Evolutionary conservation across 1,284 basidiomycete species (phyloP).

Genomic region (Pholiota adiposa): DNA sequence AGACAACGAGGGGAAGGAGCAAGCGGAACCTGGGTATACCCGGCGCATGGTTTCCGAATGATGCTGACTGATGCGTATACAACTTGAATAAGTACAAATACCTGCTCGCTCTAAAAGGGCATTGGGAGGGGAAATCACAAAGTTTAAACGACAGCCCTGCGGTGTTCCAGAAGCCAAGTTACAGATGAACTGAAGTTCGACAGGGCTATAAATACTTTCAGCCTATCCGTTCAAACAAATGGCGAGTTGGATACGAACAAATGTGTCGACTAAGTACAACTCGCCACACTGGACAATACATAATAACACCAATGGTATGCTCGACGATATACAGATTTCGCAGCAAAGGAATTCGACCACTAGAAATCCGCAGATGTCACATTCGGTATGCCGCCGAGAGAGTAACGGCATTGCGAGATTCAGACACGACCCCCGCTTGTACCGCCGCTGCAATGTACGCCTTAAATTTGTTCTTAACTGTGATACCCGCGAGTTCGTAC

Average conservation of each 20-base stretch:
- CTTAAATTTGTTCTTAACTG: slow-evolving; percentile 12
- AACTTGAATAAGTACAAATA: not conserved
- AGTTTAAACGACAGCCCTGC: not conserved
- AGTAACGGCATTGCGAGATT: slow-evolving; percentile 7
- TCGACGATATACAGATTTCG: not conserved
- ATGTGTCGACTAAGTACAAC: too few relatives aligned
- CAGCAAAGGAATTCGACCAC: too few relatives aligned
- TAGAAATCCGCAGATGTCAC: not conserved
- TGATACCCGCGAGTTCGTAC: slow-evolving; percentile 11
- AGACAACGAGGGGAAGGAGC: slow-evolving; percentile 19
- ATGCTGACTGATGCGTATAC: too few relatives aligned
- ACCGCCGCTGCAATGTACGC: slow-evolving; percentile 23
- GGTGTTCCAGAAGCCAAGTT: not conserved
- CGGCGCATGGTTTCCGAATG: not conserved
- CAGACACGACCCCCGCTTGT: slow-evolving; percentile 19
- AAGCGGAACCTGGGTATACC: not conserved
- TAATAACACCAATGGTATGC: too few relatives aligned
- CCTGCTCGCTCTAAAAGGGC: not conserved
- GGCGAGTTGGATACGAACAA: too few relatives aligned
- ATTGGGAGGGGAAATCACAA: not conserved
- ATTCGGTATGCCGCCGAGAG: slow-evolving; percentile 10
- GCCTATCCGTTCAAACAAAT: not conserved
- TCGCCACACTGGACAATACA: too few relatives aligned
- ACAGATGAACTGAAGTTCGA: not conserved
- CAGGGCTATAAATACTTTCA: not conserved